Percentiles rank a stretch among this genome's conserved stretches.
Conservation (phyloP, 164 flowering plant species). For the Akebia trifoliata region DNA sequence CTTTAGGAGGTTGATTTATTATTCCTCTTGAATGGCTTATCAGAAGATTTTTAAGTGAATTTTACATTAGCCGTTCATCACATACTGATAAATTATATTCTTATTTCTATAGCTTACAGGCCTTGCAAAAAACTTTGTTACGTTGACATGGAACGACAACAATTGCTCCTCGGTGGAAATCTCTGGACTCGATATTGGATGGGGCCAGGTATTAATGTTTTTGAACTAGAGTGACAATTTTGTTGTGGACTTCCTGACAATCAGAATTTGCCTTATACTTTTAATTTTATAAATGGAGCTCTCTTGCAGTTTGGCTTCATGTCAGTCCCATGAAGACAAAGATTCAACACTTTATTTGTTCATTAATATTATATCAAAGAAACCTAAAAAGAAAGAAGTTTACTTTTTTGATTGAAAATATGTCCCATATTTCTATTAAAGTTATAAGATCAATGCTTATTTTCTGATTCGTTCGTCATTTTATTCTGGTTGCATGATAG, state of each 20-base stretch:
- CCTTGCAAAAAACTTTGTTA: conserved; percentile 46
- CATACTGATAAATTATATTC: conserved; percentile 3
- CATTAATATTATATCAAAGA: too few species aligned
- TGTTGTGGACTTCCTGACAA: neutral
- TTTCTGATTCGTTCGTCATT: neutral
- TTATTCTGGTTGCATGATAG: conserved; percentile 26
- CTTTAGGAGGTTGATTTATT: neutral
- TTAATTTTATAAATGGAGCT: too few species aligned
- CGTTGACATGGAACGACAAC: conserved; percentile 51
- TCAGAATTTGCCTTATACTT: too few species aligned
- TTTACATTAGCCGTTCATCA: neutral
- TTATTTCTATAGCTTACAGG: conserved; percentile 74
- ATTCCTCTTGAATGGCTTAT: neutral
- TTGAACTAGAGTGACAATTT: neutral
- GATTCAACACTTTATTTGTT: too few species aligned
- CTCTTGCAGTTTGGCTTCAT: neutral
- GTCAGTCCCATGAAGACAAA: too few species aligned
- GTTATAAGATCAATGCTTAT: neutral
- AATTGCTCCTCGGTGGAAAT: conserved; percentile 65
- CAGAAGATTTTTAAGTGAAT: neutral
- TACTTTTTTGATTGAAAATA: too few species aligned
- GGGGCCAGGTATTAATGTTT: conserved; percentile 78
- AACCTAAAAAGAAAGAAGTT: too few species aligned
- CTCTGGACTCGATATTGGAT: conserved; percentile 92
- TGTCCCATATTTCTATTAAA: too few species aligned